Conservation (phyloP, 345 rosid species). For the Iberis pinnata region DNA sequence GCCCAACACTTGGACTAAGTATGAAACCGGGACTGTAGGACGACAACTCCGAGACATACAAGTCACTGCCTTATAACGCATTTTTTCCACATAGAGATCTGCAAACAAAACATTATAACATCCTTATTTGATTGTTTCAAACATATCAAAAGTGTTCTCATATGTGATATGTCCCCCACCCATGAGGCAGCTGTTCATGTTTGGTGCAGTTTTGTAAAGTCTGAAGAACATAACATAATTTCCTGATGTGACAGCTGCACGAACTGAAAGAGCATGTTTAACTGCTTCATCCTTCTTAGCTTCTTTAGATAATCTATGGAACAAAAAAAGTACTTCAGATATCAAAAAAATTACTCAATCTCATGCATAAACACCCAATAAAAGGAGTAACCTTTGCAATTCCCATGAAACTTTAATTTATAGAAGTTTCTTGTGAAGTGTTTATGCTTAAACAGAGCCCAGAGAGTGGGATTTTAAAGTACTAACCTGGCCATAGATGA, state of each 20-base stretch:
- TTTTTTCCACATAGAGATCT: conserved; percentile 89
- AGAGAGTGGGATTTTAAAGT: conserved; percentile 7
- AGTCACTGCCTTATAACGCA: conserved; percentile 85
- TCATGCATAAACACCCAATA: too few relatives aligned
- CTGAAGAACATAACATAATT: conserved; percentile 83
- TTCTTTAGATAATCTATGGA: conserved; percentile 60
- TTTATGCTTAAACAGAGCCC: conserved; percentile 10
- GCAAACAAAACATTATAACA: too few relatives aligned
- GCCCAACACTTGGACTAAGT: conserved; percentile 68
- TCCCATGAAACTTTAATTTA: too few relatives aligned
- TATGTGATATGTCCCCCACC: conserved; percentile 56
- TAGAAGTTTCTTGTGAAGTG: neutral
- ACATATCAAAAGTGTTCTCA: conserved; percentile 12
- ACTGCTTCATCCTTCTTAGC: conserved; percentile 71
- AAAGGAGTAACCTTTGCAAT: conserved; percentile 9
- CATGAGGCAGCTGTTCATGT: conserved; percentile 83
- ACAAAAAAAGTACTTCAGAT: neutral
- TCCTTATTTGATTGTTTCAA: conserved; percentile 2
- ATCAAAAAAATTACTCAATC: neutral
- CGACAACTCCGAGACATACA: conserved; percentile 89
- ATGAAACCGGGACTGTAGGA: conserved; percentile 72
- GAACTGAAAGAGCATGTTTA: conserved; percentile 92
- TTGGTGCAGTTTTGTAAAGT: conserved; percentile 80
- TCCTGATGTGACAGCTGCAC: conserved; percentile 89
- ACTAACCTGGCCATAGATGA: conserved; percentile 88